These are phyloP conservation scores for Scopulariopsis brevicaulis DNA, from an alignment of 2,329 filamentous ascomycete genomes.

Conservation along the genomic window DNA sequence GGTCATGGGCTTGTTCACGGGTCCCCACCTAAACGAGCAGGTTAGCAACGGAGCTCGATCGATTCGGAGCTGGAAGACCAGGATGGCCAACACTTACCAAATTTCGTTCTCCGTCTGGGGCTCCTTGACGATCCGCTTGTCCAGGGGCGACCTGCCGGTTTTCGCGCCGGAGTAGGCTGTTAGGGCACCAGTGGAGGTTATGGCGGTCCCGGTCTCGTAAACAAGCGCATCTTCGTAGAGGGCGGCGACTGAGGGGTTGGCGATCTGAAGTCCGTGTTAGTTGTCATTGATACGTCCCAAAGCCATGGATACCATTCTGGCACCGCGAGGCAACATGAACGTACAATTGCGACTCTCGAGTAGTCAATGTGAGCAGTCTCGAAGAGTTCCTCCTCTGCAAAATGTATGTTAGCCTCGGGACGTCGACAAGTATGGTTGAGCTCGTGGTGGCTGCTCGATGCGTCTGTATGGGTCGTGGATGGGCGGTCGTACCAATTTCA, in stretches of 20 bases:
- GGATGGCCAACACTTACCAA: constrained; percentile 42
- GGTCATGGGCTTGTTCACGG: constrained; percentile 98
- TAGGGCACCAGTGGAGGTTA: constrained; percentile 88
- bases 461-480: not conserved
- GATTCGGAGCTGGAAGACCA: constrained; percentile 10
- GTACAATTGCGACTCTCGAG: constrained; percentile 92
- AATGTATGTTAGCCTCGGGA: constrained; percentile 11
- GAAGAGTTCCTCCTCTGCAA: constrained; percentile 78
- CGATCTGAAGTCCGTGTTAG: constrained; percentile 37
- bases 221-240: constrained; percentile 96
- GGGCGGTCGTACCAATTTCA: constrained; percentile 54
- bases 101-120: constrained; percentile 78
- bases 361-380: constrained; percentile 99
- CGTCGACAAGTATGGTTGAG: not conserved
- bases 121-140: constrained; percentile 97
- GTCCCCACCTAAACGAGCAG: constrained; percentile 59
- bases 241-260: constrained; percentile 89
- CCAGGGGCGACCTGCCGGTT: constrained; percentile 90
- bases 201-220: constrained; percentile 95
- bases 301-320: not conserved
- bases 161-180: constrained; percentile 97
- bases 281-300: not conserved
- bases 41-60: constrained; percentile 5
- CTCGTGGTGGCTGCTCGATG: constrained; percentile 1
- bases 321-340: constrained; percentile 18